Percentiles rank a stretch among this genome's conserved stretches.
phyloP scores from a whole-genome alignment of 768 basidiomycete species.

The Lactifluus subvellereus region DNA sequence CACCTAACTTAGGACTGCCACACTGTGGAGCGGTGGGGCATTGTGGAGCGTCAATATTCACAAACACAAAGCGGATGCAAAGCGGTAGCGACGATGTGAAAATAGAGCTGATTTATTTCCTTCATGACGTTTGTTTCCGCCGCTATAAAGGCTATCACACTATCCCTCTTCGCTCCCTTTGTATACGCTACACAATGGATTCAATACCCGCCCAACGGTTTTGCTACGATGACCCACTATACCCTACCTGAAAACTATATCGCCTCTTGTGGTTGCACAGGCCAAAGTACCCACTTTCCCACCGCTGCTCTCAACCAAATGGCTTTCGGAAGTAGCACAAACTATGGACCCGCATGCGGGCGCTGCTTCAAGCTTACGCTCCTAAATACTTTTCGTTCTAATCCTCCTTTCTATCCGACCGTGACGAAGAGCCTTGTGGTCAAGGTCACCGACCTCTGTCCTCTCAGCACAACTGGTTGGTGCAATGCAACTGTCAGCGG shows the following conservation, averaged over 20 bases:
- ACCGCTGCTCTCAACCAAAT: constrained; percentile 76
- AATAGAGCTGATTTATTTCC: too few relatives aligned
- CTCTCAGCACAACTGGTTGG: constrained; percentile 55
- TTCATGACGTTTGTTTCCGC: too few relatives aligned
- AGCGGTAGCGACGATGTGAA: too few relatives aligned
- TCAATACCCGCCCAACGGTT: constrained; percentile 52
- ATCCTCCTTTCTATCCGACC: constrained; percentile 65
- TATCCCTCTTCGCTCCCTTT: constrained; percentile 19
- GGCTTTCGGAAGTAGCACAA: constrained; percentile 70
- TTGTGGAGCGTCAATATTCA: too few relatives aligned
- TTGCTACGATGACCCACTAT: constrained; percentile 79
- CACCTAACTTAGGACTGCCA: too few relatives aligned
- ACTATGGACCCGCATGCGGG: constrained; percentile 69
- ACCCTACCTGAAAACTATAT: constrained; percentile 47
- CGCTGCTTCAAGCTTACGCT: constrained; percentile 76
- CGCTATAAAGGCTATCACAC: neutral
- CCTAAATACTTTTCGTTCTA: constrained; percentile 56
- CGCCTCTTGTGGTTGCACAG: constrained; percentile 73
- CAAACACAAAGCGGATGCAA: too few relatives aligned
- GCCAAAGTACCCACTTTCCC: constrained; percentile 50
- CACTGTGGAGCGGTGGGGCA: too few relatives aligned
- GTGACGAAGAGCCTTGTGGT: constrained; percentile 57
- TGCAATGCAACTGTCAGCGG: constrained; percentile 59
- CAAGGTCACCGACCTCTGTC: constrained; percentile 80
- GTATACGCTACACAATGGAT: constrained; percentile 48